A percentile compares a stretch with the other conserved stretches of the same genome.
Conservation (phyloP, 2,329 filamentous ascomycete species). For the Calonectria naviculata region DNA sequence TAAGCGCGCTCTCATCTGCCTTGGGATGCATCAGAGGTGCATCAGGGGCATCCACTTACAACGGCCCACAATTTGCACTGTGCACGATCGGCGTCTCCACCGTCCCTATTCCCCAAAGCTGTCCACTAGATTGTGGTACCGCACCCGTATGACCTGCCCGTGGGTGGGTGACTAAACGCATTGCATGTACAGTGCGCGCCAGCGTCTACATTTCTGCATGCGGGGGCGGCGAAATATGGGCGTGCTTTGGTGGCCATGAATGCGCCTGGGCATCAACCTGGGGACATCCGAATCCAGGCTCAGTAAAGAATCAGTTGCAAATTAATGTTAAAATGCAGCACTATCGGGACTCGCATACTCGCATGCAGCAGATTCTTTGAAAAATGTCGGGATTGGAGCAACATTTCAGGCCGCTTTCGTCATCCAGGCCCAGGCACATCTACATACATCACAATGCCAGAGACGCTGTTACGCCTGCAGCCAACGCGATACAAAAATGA, state of each 20-base stretch:
- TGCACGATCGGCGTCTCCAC: constrained; percentile 7
- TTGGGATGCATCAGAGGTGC: constrained; percentile 3
- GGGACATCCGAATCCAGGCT: background rate
- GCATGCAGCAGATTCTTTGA: background rate
- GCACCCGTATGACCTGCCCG: background rate
- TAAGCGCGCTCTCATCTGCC: constrained; percentile 1
- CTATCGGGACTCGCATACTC: background rate
- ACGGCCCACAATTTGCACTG: constrained; percentile 6
- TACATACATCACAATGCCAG: background rate
- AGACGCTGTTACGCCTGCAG: background rate
- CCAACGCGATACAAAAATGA: background rate
- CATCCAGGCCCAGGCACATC: background rate
- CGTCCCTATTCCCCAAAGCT: background rate
- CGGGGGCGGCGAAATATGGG: constrained; percentile 13
- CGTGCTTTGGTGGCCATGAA: background rate
- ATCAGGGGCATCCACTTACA: constrained; percentile 4
- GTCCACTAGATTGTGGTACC: background rate
- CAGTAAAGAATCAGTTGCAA: background rate
- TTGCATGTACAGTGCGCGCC: constrained; percentile 7
- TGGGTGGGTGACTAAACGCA: constrained; percentile 13
- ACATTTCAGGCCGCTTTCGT: background rate
- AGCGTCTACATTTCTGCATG: constrained; percentile 4
- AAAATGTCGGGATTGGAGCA: background rate
- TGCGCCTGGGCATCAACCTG: background rate
- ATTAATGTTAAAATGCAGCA: background rate